These are phyloP conservation scores for Komagataea norvegica DNA, from an alignment of 1,139 yeast species.

Conservation along the genomic window DNA sequence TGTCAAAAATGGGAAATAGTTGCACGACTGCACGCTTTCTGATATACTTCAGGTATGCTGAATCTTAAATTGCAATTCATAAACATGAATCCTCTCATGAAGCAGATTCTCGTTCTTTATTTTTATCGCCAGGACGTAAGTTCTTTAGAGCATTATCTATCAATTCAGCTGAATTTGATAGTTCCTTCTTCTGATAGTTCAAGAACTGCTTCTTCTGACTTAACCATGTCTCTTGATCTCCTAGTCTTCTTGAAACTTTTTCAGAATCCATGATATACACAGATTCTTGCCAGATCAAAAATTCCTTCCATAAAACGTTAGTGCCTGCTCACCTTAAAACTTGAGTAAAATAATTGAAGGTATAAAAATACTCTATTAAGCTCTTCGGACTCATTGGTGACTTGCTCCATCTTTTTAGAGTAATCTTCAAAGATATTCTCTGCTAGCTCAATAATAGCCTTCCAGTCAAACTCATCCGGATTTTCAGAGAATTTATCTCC, in stretches of 20 bases:
- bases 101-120: background rate
- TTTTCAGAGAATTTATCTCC: constrained; percentile 1
- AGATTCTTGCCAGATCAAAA: constrained; percentile 27
- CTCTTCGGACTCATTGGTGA: constrained; percentile 24
- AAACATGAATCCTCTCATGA: background rate
- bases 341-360: constrained; percentile 7
- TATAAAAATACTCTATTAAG: constrained; percentile 14
- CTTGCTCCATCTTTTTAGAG: constrained; percentile 17
- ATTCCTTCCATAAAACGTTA: constrained; percentile 15
- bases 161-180: constrained; percentile 23
- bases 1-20: no score
- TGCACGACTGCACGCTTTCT: no score
- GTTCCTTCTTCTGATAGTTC: constrained; percentile 19
- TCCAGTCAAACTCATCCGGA: constrained; percentile 22
- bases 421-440: constrained; percentile 25
- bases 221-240: constrained; percentile 26
- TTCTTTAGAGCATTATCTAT: constrained; percentile 24
- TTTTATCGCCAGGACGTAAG: constrained; percentile 10
- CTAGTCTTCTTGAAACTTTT: constrained; percentile 25
- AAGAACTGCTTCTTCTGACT: constrained; percentile 23
- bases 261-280: constrained; percentile 27
- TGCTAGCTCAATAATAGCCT: constrained; percentile 19
- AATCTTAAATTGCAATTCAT: background rate
- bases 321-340: background rate
- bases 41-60: no score